Base-by-base conservation (phyloP, 192 early-diverging fungal species). In the Umbelopsis ramanniana region DNA sequence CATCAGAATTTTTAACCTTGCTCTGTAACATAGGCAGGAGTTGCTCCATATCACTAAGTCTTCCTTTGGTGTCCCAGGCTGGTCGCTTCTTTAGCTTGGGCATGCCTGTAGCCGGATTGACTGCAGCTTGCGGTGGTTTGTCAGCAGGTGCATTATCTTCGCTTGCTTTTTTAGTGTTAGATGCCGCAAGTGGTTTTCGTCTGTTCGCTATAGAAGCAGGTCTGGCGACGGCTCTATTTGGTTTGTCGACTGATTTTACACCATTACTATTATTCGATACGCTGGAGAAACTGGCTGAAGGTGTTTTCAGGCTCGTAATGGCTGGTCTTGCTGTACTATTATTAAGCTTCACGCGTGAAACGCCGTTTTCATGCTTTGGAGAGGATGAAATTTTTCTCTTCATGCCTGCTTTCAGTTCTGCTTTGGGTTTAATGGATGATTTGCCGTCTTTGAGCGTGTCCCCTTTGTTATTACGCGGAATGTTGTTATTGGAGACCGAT, bases 41-140 rank as follows among this genome's bases (percentile, higher is more conserved):
- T 38, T 76, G 71, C 74, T 96, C 92, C 81, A 94, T 84, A 79
- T 96, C 94, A 69, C 89, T 81, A 6, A 96, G 79, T n/a, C 93
- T 85, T 2, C 94, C 94, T 70, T 92, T 92, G 0, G 88, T 84
- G 71, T 92, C 91, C 86, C 88, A 92, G 14, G 90, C 91, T 17
- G 91, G 75, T 35, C 91, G 48, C 76, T 92, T 92, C 73, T 87
- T 91, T 69, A 85, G 86, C 22, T 79, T 78, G 46, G 81, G 70
- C 7, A 80, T 21, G 21, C 67, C 67, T 43, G 24, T 68, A 45
- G 21, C 17, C 15, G 24, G 24, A 48, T 68, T 48, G 21, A 21
- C 9, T n/a, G 21, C 2, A 37, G 10, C 14, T 37, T 50, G 48
- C 15, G 26, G 57, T 14, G 23, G 15, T 29, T 63, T 63, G 6